Base-by-base conservation (phyloP, 495 filamentous ascomycete genomes). In the Hypomontagnella monticulosa region DNA sequence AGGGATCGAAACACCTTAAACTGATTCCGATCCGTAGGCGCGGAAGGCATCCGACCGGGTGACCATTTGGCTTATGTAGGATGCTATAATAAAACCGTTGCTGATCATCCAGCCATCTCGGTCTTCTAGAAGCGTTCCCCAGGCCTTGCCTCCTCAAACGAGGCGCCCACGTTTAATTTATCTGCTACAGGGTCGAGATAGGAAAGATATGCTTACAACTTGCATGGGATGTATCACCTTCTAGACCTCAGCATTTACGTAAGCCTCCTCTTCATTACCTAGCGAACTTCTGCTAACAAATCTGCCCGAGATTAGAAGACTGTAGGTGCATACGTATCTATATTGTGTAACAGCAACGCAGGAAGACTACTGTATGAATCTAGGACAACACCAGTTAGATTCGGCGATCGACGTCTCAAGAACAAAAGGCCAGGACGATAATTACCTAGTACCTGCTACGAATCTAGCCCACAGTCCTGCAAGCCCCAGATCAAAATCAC, bases 41-140 rank as follows among this genome's bases (percentile, higher is more conserved):
- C 52, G 67, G 67, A 66, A 70, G 52, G 57, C 53, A 55, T 66
- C 67, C 67, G 67, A 70, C 52, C 62, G 61, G 52, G 53, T 59
- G n/a, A 41, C 27, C 10, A 36, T 58, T 50, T n/a, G 38, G 23
- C 19, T 51, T 40, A 61, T 49, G 36, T 49, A 63, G 56, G 60
- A 37, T 34, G 34, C 49, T 53, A 41, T 55, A 64, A 43, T 60
- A 50, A 59, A 60, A 42, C 23, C 59, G 34, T 64, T 43, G 55
- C 49, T 63, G 38, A 64, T 64, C 66, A 69, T 46, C 43, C 36
- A 68, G 48, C 61, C 43, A 44, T 20, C 36, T 48, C 18, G 8
- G 37, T 54, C 57, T 70, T 70, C 67, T 66, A 70, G 67, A 70
- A 70, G 14, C 43, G 34, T 70, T 70, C 67, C 38, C 61, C 43